Base-by-base conservation (phyloP, 805 yeast species). In the Kluyveromyces nonfermentans region DNA sequence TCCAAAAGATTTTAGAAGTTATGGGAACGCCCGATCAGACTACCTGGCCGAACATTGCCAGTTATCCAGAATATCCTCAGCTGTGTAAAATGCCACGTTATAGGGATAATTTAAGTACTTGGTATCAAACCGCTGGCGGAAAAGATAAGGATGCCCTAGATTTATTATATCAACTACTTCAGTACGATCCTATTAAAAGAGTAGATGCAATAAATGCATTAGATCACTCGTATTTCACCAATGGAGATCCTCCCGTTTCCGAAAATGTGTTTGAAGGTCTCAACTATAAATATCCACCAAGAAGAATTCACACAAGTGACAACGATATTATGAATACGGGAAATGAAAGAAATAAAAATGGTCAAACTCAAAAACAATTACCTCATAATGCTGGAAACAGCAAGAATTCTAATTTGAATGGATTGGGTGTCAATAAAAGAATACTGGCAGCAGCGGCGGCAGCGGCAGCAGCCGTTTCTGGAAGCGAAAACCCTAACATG, bases 1-100 rank as follows among this genome's bases (percentile, higher is more conserved):
- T 90, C 59, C 83, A 85, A 55, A 88, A 87, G 59, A 89, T 93
- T 19, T 70, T 93, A 21, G 97, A 93, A 62, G 82, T 93, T n/a
- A 64, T 93, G 48, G 99, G 99, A 0, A 78, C 95, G 0, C 99
- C 99, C 0, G 76, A 75, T 4, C 57, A 69, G 5, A 75, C 79
- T n/a, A 72, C 69, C 39, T 93, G 98, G 97, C 83, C 93, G 0
- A 70, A 81, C 18, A 63, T 93, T 33, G 70, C 72, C 35, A 79
- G 78, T 49, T 89, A 87, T 57, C 97, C 98, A 0, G 98, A 93
- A 56, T 93, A 73, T 59, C 73, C 69, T 16, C 72, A 80, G 28
- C 71, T 87, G 44, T 74, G 79, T 42, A 68, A 70, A 16, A 83
- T 79, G 53, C 85, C 87, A 1, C 71, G 81, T 10, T 63, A 53